Conservation (phyloP, 768 basidiomycete species). For the Boletus eberwhitei region DNA sequence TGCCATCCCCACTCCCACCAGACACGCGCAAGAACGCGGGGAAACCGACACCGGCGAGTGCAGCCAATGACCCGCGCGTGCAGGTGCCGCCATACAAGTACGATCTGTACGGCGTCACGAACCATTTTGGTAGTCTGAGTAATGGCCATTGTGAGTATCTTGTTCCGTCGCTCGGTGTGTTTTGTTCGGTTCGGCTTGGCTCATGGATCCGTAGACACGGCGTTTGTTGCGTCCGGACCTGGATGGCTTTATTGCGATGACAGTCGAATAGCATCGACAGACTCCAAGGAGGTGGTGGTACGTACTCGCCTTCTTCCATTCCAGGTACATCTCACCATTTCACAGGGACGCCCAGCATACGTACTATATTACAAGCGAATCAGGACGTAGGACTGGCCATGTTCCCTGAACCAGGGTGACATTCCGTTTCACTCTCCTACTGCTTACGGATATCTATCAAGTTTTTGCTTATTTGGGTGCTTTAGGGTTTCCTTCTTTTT, state of each 20-base stretch:
- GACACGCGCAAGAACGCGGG: constrained; percentile 52
- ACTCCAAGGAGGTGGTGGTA: constrained; percentile 82
- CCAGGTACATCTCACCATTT: constrained; percentile 20
- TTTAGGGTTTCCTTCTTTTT: constrained; percentile 1
- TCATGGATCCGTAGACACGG: constrained; percentile 64
- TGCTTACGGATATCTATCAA: constrained; percentile 17
- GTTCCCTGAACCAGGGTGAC: background rate
- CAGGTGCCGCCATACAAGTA: constrained; percentile 90
- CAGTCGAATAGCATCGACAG: constrained; percentile 72
- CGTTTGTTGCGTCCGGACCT: constrained; percentile 80
- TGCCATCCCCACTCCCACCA: constrained; percentile 77
- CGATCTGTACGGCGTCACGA: constrained; percentile 93
- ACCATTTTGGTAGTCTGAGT: constrained; percentile 91
- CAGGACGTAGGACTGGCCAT: constrained; percentile 16
- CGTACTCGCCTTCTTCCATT: constrained; percentile 29
- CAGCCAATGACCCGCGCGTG: constrained; percentile 67
- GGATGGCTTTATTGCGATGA: constrained; percentile 96
- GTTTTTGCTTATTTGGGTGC: constrained; percentile 27
- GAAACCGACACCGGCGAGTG: constrained; percentile 28
- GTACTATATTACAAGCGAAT: constrained; percentile 79
- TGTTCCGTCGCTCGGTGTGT: background rate
- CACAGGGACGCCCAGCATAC: constrained; percentile 66
- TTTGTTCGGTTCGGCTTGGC: background rate
- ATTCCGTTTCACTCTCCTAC: background rate
- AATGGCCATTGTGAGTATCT: constrained; percentile 87